These are phyloP conservation scores for Suillus weaverae DNA, from an alignment of 768 basidiomycete genomes.

Conservation along the genomic window DNA sequence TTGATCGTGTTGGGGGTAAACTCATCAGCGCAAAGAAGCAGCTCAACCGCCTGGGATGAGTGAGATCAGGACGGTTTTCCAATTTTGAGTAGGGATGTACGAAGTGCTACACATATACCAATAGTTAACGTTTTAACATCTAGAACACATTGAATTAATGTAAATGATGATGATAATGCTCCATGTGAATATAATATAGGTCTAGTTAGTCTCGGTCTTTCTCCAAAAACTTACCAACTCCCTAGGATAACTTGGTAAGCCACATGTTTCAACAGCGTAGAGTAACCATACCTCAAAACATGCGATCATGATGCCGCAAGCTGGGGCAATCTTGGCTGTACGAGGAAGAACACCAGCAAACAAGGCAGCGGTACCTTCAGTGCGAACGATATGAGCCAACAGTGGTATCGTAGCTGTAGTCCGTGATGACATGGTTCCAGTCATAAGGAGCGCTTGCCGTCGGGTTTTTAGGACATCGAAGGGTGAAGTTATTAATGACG, in stretches of 20 bases:
- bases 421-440: constrained; percentile 40
- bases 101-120: constrained; percentile 25
- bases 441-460: constrained; percentile 81
- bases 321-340: constrained; percentile 93
- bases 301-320: constrained; percentile 98
- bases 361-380: constrained; percentile 76
- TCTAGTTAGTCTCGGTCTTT: constrained; percentile 27
- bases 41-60: constrained; percentile 71
- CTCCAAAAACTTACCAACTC: constrained; percentile 55
- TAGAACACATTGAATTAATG: constrained; percentile 18
- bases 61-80: constrained; percentile 9
- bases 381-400: constrained; percentile 65
- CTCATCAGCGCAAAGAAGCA: constrained; percentile 79
- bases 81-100: constrained; percentile 2
- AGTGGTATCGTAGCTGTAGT: constrained; percentile 60
- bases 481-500: constrained; percentile 88
- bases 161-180: constrained; percentile 9
- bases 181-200: constrained; percentile 21
- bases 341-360: constrained; percentile 87
- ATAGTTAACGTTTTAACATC: constrained; percentile 14
- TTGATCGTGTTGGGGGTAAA: constrained; percentile 78
- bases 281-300: constrained; percentile 75
- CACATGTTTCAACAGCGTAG: constrained; percentile 10
- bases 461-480: constrained; percentile 98
- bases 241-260: constrained; percentile 38